Conservation (phyloP, 345 rosid species). For the Brassica incana region DNA sequence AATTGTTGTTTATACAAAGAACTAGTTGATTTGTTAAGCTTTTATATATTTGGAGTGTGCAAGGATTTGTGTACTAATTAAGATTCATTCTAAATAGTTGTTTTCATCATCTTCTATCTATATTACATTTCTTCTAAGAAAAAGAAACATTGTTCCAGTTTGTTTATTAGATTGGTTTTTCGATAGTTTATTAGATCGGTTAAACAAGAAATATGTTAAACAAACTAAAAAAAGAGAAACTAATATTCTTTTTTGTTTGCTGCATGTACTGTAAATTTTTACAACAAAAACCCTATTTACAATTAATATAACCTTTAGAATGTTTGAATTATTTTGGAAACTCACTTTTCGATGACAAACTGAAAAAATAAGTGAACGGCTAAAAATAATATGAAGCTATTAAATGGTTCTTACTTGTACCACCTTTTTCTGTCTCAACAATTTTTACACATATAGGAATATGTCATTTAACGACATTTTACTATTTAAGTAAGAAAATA, state of each 20-base stretch:
- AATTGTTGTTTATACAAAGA: constrained; percentile 35
- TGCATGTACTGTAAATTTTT: not conserved
- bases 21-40: constrained; percentile 7
- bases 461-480: not conserved
- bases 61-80: constrained; percentile 22
- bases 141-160: not conserved
- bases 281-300: not conserved
- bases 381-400: not conserved
- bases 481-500: not conserved
- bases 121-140: not conserved
- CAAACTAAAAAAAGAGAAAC: not conserved
- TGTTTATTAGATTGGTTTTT: not conserved
- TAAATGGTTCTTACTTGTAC: not conserved
- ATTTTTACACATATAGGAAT: not conserved
- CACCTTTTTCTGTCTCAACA: not conserved
- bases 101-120: constrained; percentile 2
- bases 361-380: not conserved
- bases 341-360: not conserved
- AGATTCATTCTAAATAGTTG: constrained; percentile 6
- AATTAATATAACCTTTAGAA: not conserved
- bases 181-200: not conserved
- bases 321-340: not conserved
- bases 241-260: not conserved
- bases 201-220: not conserved
- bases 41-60: constrained; percentile 3